Evolutionary conservation across 1,284 basidiomycete genomes (phyloP).

Genomic region (Tilletia horrida): DNA sequence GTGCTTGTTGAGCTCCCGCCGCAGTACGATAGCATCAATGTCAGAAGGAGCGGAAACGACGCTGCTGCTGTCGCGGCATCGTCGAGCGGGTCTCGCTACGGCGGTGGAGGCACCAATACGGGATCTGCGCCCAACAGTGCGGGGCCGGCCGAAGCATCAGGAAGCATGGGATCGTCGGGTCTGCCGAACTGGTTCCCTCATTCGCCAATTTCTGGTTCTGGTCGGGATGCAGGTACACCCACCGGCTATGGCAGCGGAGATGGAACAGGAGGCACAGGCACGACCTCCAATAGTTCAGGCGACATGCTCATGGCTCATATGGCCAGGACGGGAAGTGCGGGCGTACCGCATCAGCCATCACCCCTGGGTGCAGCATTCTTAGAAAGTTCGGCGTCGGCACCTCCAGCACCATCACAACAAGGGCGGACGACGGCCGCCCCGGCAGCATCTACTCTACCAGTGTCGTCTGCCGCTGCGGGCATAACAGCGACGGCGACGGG

Average conservation of each 20-base stretch:
- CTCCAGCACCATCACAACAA: not conserved
- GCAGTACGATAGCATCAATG: slow-evolving; percentile 35
- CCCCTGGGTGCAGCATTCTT: no score
- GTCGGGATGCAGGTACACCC: not conserved
- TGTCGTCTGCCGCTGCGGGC: no score
- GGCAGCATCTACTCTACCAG: no score
- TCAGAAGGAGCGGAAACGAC: not conserved
- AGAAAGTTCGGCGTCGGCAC: not conserved
- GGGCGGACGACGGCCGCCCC: no score
- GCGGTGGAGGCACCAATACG: not conserved
- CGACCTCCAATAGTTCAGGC: not conserved
- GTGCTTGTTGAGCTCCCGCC: slow-evolving; percentile 39
- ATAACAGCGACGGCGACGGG: no score
- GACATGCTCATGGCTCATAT: slow-evolving; percentile 5
- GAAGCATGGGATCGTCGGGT: not conserved
- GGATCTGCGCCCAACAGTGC: not conserved
- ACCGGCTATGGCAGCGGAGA: not conserved
- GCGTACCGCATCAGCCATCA: no score
- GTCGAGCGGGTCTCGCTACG: not conserved
- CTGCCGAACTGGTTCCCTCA: not conserved
- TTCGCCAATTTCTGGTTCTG: not conserved
- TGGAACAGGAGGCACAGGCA: not conserved
- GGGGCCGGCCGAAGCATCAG: not conserved
- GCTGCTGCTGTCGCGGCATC: not conserved
- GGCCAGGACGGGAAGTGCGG: not conserved